Percentiles rank a stretch among this genome's conserved stretches.
These are phyloP conservation scores for Prunus fruticosa DNA, from an alignment of 306 rosid species.

Conservation along the genomic window DNA sequence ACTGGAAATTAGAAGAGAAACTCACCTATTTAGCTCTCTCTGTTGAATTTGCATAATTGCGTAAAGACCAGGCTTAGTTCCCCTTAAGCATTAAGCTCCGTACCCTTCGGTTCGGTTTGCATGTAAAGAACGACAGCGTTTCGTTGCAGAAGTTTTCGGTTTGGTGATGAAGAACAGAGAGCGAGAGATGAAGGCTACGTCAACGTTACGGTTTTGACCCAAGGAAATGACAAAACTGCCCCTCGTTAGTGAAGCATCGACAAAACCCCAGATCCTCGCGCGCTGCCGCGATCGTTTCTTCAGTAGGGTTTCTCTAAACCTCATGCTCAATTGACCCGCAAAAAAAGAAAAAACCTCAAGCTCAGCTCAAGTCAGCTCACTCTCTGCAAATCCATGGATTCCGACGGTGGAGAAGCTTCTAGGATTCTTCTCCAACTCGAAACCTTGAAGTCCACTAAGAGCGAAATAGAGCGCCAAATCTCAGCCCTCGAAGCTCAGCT, in stretches of 20 bases:
- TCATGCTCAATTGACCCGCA: neutral
- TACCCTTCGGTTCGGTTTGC: too few species aligned
- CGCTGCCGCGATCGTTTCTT: neutral
- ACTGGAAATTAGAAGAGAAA: neutral
- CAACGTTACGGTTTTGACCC: neutral
- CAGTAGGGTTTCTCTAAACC: constrained; percentile 10
- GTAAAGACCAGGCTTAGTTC: neutral
- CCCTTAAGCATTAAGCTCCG: neutral
- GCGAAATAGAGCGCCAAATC: constrained; percentile 54
- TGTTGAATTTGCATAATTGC: neutral
- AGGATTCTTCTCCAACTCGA: constrained; percentile 54
- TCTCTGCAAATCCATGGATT: constrained; percentile 34
- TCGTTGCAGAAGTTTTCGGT: too few species aligned
- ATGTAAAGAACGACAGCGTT: too few species aligned
- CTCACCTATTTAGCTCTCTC: neutral
- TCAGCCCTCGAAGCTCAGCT: constrained; percentile 67
- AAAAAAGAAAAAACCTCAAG: neutral
- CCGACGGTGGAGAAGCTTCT: constrained; percentile 32
- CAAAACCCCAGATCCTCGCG: neutral
- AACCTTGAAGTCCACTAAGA: constrained; percentile 45
- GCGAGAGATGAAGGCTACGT: neutral
- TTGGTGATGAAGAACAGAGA: too few species aligned
- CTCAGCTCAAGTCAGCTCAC: neutral
- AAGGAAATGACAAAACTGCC: neutral
- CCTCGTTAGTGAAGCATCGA: neutral